These are phyloP conservation scores for Phytophthora brassicae DNA, from an alignment of 352 stramenopile species.

Conservation along the genomic window DNA sequence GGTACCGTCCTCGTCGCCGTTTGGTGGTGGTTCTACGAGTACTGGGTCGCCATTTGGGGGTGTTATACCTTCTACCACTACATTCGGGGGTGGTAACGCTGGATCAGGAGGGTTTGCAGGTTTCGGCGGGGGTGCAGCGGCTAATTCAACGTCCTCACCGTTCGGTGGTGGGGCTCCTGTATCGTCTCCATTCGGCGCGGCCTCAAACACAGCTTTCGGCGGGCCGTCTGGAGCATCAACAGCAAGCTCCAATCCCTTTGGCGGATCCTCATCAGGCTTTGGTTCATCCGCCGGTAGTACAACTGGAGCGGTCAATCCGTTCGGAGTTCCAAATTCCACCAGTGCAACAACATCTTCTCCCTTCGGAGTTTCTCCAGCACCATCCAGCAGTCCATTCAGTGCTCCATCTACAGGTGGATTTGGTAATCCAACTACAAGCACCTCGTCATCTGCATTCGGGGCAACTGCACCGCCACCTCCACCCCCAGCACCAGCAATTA, in stretches of 20 bases:
- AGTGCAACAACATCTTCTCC: constrained; percentile 14
- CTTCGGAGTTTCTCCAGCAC: constrained; percentile 21
- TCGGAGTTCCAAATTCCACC: constrained; percentile 18
- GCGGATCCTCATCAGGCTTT: constrained; percentile 18
- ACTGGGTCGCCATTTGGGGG: constrained; percentile 30
- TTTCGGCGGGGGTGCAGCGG: constrained; percentile 2
- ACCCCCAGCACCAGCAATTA: constrained; percentile 15
- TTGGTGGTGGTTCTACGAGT: constrained; percentile 18
- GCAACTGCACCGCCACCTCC: constrained; percentile 5
- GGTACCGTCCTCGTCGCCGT: constrained; percentile 23
- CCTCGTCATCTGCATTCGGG: constrained; percentile 19
- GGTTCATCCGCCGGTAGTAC: constrained; percentile 17
- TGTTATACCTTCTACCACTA: not conserved
- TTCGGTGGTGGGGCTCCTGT: constrained; percentile 18
- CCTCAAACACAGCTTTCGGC: too few relatives aligned
- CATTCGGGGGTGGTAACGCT: constrained; percentile 17
- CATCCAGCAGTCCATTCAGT: constrained; percentile 45
- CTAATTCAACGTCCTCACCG: constrained; percentile 20
- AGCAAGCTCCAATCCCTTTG: too few relatives aligned
- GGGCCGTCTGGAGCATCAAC: constrained; percentile 18
- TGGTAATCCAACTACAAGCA: constrained; percentile 7
- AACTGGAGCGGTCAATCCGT: constrained; percentile 15
- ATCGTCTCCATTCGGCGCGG: constrained; percentile 22
- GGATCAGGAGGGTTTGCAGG: constrained; percentile 7
- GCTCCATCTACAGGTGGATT: constrained; percentile 15